Percentiles rank a stretch among this genome's conserved stretches.
Conservation (phyloP, 306 rosid genomes). For the Luffa acutangula region DNA sequence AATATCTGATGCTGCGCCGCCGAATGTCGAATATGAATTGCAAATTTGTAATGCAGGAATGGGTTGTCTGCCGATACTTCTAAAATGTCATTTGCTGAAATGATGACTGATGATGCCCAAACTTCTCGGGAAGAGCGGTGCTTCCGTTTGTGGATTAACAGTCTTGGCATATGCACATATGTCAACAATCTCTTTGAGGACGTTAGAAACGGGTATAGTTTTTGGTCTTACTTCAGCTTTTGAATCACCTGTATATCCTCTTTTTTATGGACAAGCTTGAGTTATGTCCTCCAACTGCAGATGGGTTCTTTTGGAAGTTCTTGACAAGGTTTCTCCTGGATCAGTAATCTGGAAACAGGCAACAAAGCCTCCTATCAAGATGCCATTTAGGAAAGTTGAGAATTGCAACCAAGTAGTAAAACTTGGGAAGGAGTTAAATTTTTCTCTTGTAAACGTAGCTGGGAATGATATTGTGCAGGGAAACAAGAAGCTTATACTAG, state of each 20-base stretch:
- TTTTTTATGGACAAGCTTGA: slow-evolving; percentile 9
- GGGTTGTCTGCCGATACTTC: slow-evolving; percentile 67
- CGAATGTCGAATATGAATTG: not conserved
- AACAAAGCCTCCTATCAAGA: slow-evolving; percentile 93
- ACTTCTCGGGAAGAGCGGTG: slow-evolving; percentile 98
- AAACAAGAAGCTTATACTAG: slow-evolving; percentile 90
- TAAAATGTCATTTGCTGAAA: slow-evolving; percentile 83
- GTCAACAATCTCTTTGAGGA: slow-evolving; percentile 95
- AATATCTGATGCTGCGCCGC: not conserved
- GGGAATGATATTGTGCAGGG: slow-evolving; percentile 98
- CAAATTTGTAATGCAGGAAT: slow-evolving; percentile 46
- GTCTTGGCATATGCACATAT: slow-evolving; percentile 78
- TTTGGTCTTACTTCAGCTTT: not conserved
- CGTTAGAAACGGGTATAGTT: slow-evolving; percentile 79
- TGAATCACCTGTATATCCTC: not conserved
- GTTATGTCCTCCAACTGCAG: slow-evolving; percentile 34
- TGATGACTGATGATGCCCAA: slow-evolving; percentile 95
- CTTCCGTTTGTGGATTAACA: slow-evolving; percentile 94
- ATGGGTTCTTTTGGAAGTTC: slow-evolving; percentile 97
- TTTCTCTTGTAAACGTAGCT: slow-evolving; percentile 92
- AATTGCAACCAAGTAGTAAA: slow-evolving; percentile 90
- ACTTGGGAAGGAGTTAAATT: slow-evolving; percentile 74
- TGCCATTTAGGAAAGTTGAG: slow-evolving; percentile 99
- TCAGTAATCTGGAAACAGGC: slow-evolving; percentile 96
- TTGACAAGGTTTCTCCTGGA: slow-evolving; percentile 79